Evolutionary conservation across 106 monocot genomes (phyloP), one percentile per base, ranked within the genome.

Genomic region (Phalaenopsis equestris): DNA sequence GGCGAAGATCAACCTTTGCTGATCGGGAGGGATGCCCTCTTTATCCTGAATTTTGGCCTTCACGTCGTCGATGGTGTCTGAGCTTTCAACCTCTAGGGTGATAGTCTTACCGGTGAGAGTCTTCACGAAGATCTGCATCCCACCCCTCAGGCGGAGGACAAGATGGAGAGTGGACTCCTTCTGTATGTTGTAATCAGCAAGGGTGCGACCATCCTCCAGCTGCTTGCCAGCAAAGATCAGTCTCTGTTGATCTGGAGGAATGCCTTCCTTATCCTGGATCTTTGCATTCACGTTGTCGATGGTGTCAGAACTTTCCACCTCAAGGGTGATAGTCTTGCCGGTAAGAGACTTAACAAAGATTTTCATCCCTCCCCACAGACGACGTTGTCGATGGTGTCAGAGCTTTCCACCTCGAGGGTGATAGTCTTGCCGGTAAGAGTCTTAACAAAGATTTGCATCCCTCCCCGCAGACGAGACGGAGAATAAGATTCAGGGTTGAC

Each of bases 41-140:
- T 95, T 94, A 73, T 94, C 94, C 79, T 94, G 94, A 58, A 94
- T 94, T 77, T 94, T 94, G 5, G 93, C 93, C 79, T 94, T 94
- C 0, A 94, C 93, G 19, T 94, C 91, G 84, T 94, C 93, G 39
- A 93, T 93, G 4, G 93, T 93, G 83, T 93, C 93, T 0, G 91
- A 91, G 21, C 86, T 87, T 84, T 93, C 93, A 2, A 94, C 94
- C 84, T 94, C 94, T 0, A 94, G 80, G 6, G 94, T 94, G 65
- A 94, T 94, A 0, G 94, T 94, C 86, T 94, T 94, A 0, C 94
- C 94, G 2, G 94, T 94, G 1, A 94, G 78, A 30, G 94, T 94
- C 82, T 94, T 94, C 0, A 94, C 94, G 19, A 94, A 94, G 45
- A 91, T 94, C 57, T 94, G 94, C 94, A 94, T 91, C 2, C 83